Base-by-base conservation (phyloP, 805 yeast genomes). In the Candida sakaeoensis region DNA sequence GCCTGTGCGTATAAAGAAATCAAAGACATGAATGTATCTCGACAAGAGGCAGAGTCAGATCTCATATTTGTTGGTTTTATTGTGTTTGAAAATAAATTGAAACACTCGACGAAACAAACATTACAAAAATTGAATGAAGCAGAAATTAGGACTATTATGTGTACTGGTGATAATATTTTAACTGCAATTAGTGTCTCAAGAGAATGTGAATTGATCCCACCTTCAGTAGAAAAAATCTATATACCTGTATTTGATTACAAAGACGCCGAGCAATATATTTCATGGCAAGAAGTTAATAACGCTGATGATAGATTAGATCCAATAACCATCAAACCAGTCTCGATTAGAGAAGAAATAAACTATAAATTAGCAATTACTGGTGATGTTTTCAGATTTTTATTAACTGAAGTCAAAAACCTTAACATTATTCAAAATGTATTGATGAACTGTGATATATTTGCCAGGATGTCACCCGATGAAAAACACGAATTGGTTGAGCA, bases 381-480 rank as follows among this genome's bases (percentile, higher is more conserved):
- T 38, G 97, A 91, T 46, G 78, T 89, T 2, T 93, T 93, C 67
- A 77, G 95, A 43, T 78, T 77, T 50, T 62, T 93, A 12, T 70
- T 91, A 47, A 82, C 79, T 2, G 77, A 73, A 38, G 55, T 77
- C 26, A 68, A 75, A 34, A 65, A 65, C 22, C 47, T 48, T 1
- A 44, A 49, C 43, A 50, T 52, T 37, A 75, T 74, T 29, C 76
- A 76, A 35, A 69, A 66, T 18, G 72, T 93, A 57, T 69, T 93
- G 40, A 67, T 88, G 67, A 79, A 76, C 45, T 80, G 89, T 42
- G 76, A 80, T 33, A 77, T 93, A 3, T 93, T 82, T 65, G 98
- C 99, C 0, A 73, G 99, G 48, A 93, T 93, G 99, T 90, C 98
- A 0, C 99, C 99, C 0, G 99, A 95, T 61, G 99, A 93, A 60